These are phyloP conservation scores for Sphagnum contortum DNA, from an alignment of 225 moss, liverwort and hornwort genomes.

Conservation along the genomic window DNA sequence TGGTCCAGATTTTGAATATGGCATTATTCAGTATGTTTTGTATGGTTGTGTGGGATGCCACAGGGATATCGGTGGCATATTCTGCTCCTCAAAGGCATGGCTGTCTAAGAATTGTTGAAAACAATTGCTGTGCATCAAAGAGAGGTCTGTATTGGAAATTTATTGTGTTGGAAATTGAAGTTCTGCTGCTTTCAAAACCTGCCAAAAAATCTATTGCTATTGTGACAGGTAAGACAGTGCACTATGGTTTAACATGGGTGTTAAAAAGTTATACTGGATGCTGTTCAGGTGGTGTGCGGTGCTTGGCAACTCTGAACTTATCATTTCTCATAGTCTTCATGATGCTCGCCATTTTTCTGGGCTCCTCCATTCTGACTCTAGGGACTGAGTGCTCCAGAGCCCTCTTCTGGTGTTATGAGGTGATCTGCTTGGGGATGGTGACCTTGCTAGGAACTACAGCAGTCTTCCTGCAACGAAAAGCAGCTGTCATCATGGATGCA, in stretches of 20 bases:
- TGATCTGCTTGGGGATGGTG: constrained; percentile 71
- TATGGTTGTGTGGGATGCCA: not conserved
- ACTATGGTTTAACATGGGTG: not conserved
- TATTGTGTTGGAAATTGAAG: not conserved
- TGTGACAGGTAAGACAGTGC: not conserved
- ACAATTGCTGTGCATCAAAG: constrained; percentile 83
- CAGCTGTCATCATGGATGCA: constrained; percentile 79
- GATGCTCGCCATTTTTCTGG: constrained; percentile 68
- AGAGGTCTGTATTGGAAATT: constrained; percentile 33
- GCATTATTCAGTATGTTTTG: not conserved
- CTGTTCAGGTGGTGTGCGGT: constrained; percentile 80
- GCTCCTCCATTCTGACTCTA: constrained; percentile 64
- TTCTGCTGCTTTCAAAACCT: not conserved
- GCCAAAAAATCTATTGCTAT: not conserved
- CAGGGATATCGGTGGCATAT: constrained; percentile 86
- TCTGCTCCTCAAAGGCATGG: constrained; percentile 79
- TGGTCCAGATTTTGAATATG: too few relatives aligned
- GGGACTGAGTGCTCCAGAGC: constrained; percentile 79
- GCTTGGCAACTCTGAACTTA: constrained; percentile 67
- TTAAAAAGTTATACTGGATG: not conserved
- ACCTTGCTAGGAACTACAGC: constrained; percentile 53
- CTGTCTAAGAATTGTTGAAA: constrained; percentile 82
- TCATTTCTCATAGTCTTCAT: constrained; percentile 57
- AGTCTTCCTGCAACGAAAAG: constrained; percentile 72
- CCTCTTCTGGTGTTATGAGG: constrained; percentile 96